Evolutionary conservation across 495 filamentous ascomycete genomes (phyloP).

Genomic region (Annulohypoxylon moriforme): DNA sequence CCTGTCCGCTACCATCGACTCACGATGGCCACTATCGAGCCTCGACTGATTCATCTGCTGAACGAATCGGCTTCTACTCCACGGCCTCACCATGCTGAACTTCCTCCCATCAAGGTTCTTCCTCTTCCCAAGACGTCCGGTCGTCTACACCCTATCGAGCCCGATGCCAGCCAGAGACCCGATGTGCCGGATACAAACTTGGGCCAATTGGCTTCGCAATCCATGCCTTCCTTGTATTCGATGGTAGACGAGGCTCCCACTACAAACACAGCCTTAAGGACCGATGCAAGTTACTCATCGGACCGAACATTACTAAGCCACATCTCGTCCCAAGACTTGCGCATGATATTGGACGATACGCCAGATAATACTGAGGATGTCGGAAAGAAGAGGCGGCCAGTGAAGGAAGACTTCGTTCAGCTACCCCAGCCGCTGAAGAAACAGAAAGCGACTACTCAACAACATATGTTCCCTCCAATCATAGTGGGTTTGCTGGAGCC

Average conservation of each 20-base stretch:
- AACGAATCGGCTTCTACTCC: constrained; percentile 58
- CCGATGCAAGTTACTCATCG: constrained; percentile 27
- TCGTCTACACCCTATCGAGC: constrained; percentile 61
- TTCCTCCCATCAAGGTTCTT: constrained; percentile 58
- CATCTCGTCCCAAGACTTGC: constrained; percentile 56
- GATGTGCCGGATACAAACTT: constrained; percentile 46
- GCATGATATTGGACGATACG: constrained; percentile 59
- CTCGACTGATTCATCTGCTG: constrained; percentile 67
- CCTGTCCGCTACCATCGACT: constrained; percentile 41
- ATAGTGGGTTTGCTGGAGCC: constrained; percentile 81
- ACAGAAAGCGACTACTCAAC: constrained; percentile 61
- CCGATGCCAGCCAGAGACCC: constrained; percentile 53
- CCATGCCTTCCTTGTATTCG: constrained; percentile 51
- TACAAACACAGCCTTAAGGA: constrained; percentile 27
- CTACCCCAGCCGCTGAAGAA: constrained; percentile 69
- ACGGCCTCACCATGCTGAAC: constrained; percentile 52
- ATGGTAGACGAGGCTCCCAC: constrained; percentile 43
- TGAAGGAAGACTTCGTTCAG: constrained; percentile 66
- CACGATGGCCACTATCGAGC: constrained; percentile 69
- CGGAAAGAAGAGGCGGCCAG: constrained; percentile 61
- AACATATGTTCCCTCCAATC: constrained; percentile 67
- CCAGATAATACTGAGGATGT: constrained; percentile 49
- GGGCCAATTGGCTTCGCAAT: constrained; percentile 45
- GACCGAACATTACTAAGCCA: constrained; percentile 45
- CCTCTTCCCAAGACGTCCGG: constrained; percentile 52